Evolutionary conservation across 2,329 filamentous ascomycete species (phyloP), one percentile per base, ranked within the genome.

Genomic region (Fusarium robinianum): DNA sequence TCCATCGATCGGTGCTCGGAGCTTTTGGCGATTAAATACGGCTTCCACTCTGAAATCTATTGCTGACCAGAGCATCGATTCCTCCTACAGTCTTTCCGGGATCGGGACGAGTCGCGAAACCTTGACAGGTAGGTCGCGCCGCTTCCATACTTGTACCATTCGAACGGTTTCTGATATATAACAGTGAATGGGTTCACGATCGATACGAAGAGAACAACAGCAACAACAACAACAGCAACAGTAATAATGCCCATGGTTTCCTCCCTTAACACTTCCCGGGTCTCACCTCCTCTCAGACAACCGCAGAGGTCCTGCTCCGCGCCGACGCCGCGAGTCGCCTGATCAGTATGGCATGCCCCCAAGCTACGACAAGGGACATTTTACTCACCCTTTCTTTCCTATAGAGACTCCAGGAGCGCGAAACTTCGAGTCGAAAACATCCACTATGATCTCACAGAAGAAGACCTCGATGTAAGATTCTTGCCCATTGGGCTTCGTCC

Each of bases 121-220:
- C 74, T 89, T 62, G 85, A 90, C 68, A 81, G 81, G 86, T 90
- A 69, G 51, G 80, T 72, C 34, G 8, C 14, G 21, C 15, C 6
- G 14, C 23, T 21, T 6, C 23, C 14, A 8, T 22, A 6, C 10
- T 31, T 34, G 5, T 14, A n/a, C n/a, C n/a, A n/a, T 17, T 7
- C 15, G 22, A 15, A 14, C 14, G 14, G 11, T 30, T 22, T 27
- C 55, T 62, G 41, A 61, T 36, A 10, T 2, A 16, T 46, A 40
- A 16, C 53, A 89, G 89, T 64, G 90, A 95, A 76, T 96, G 91
- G 91, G 89, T 96, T 59, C 91, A 96, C 68, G 89, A 95, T 72
- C 88, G 84, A 66, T 95, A 83, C 67, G 88, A 94, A 67, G 88
- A 89, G 63, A 80, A 85, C 66, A 77, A 84, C 67, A 78, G 84